These are phyloP conservation scores for Globisporangium uncinulatum DNA, from an alignment of 352 stramenopile genomes.

Conservation along the genomic window DNA sequence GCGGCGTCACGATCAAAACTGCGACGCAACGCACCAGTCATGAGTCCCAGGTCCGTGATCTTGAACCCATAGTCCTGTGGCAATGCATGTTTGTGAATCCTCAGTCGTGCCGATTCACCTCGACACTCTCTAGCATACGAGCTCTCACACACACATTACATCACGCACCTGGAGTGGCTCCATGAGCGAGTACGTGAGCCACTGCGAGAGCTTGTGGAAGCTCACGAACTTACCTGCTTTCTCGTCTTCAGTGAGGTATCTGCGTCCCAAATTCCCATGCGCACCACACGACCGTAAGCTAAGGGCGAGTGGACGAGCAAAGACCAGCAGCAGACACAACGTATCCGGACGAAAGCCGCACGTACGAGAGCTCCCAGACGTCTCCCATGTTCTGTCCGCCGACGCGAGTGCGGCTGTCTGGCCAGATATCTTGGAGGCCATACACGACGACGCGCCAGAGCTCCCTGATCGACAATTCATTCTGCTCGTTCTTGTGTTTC, in stretches of 20 bases:
- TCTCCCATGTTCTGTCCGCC: slow-evolving; percentile 79
- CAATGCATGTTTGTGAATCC: not conserved
- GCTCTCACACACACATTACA: not conserved
- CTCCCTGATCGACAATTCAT: slow-evolving; percentile 59
- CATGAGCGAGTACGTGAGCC: slow-evolving; percentile 87
- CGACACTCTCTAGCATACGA: not conserved
- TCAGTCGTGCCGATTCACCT: too few species aligned
- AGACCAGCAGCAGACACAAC: too few species aligned
- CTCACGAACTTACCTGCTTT: slow-evolving; percentile 62
- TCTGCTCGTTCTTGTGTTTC: slow-evolving; percentile 39
- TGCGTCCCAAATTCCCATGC: too few species aligned
- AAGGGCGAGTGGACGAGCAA: too few species aligned
- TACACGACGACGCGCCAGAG: slow-evolving; percentile 80
- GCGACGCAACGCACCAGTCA: slow-evolving; percentile 25
- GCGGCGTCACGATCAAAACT: not conserved
- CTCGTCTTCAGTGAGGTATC: slow-evolving; percentile 42
- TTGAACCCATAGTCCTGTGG: slow-evolving; percentile 59
- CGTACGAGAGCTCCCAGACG: slow-evolving; percentile 74
- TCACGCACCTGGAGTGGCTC: slow-evolving; percentile 57
- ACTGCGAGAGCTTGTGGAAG: slow-evolving; percentile 89
- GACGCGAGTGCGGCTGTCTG: slow-evolving; percentile 61
- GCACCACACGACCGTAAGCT: too few species aligned
- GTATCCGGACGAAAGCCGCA: not conserved
- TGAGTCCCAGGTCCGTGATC: slow-evolving; percentile 71
- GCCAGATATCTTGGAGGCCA: slow-evolving; percentile 84